Evolutionary conservation across 306 rosid genomes (phyloP), one percentile per base, ranked within the genome.

Genomic region (Abrus pulchellus): DNA sequence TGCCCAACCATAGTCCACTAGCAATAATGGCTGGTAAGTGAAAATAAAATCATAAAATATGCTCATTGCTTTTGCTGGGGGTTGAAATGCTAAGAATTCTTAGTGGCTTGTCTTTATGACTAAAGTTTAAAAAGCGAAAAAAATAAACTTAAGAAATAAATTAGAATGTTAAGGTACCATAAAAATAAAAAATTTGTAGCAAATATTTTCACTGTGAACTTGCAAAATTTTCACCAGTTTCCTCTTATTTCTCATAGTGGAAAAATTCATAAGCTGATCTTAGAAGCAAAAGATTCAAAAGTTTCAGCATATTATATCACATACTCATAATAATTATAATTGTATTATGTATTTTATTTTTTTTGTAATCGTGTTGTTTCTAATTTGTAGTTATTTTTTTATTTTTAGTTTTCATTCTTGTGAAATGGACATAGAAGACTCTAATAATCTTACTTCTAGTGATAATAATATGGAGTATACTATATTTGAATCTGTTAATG

Each of bases 241-340:
- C 99, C 99, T 84, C 87, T 96, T 10, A 97, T 92, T 86, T 92
- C 99, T 57, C 83, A 87, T 64, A 90, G 99, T 76, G 99, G 99
- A 81, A 87, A 90, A 82, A 93, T 96, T 44, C 87, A 97, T 69
- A 96, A 90, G 80, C 63, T 90, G 40, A 78, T 93, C 85, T 48
- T 88, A 87, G 98, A 93, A 79, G 92, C 90, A 20, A 96, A 89
- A 88, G 99, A 96, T 74, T 82, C 97, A 0, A 95, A 93, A 59
- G 86, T 85, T 47, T 75, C 88, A 1, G 94, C 55, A 63, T 93
- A 83, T 20, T 20, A 20, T 20, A 20, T 20, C 20, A 0, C 20
- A 20, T 20, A 20, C 20, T 20, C 20, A 20, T 0, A 20, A 20
- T 20, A 20, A 20, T 20, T 20, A 20, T 20, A 20, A 20, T 20